Evolutionary conservation across 1,284 basidiomycete species (phyloP), one percentile per base, ranked within the genome.

Genomic region (Cryptococcus hybrid): DNA sequence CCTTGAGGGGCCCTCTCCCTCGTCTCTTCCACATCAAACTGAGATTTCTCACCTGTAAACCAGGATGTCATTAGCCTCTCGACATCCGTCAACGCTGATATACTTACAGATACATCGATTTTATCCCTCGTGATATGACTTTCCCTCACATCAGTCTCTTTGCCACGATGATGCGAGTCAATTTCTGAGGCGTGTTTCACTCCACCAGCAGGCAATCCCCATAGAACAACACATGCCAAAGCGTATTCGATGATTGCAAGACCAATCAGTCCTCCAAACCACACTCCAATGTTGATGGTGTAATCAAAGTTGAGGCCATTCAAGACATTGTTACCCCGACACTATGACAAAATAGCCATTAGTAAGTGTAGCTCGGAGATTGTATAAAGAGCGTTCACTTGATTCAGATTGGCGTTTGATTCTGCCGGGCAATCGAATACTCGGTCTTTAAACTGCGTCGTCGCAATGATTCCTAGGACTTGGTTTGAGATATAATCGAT

Each of bases 261-360:
- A 5, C 73, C 79, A 13, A 80, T 60, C 0, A 81, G 59, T 3
- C 79, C 77, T 11, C 72, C 78, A 48, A 76, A 80, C 63, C 75
- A 80, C 11, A 70, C 74, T 45, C 76, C 76, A 13, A 80, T 69
- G 49, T 75, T 69, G 63, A 72, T 60, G 49, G 69, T 49, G 1
- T 51, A 51, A 54, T 76, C 57, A 54, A 81, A 73, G 5, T 67
- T 56, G 45, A 81, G 67, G 1, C 78, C 74, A 7, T 62, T 60
- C n/a, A 82, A 60, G 9, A 81, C 79, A 44, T 79, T 77, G 56
- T 78, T 74, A 2, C 80, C 80, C 18, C 65, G 56, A 59, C 80
- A 81, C 64, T 78, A 6, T 7, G 15, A 12, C n/a, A 44, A 12
- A 12, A 45, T 42, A 30, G 30, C 30, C 30, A 30, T 30, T 30